Evolutionary conservation across 495 filamentous ascomycete species (phyloP).

Genomic region (Penicillium atrosanguineum): DNA sequence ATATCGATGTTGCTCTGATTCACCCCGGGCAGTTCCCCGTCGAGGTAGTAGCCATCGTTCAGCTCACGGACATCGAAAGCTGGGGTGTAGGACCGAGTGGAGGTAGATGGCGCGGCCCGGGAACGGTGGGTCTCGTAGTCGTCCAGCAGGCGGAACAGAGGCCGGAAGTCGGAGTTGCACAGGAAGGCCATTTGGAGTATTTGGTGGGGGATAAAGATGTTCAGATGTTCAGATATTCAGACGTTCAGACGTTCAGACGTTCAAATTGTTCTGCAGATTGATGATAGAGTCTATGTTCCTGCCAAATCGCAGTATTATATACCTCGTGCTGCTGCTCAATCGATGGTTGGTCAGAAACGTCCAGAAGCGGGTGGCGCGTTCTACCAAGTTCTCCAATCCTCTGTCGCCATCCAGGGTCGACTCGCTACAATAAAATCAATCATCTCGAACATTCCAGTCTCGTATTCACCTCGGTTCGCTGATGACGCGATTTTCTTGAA

Average conservation of each 20-base stretch:
- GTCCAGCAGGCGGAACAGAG: conserved; percentile 74
- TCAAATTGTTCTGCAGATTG: too few species aligned
- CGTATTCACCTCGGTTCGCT: neutral
- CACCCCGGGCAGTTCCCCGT: conserved; percentile 85
- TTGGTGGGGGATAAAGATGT: too few species aligned
- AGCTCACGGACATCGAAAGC: conserved; percentile 80
- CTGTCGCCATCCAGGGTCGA: conserved; percentile 1
- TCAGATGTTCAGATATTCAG: too few species aligned
- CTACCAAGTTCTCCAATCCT: conserved; percentile 12
- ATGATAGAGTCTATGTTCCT: neutral
- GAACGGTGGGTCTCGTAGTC: conserved; percentile 61
- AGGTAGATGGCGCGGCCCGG: conserved; percentile 6
- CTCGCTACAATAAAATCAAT: neutral
- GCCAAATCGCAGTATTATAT: neutral
- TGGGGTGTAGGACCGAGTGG: conserved; percentile 54
- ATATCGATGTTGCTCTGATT: conserved; percentile 74
- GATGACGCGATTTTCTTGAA: neutral
- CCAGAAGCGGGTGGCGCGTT: conserved; percentile 15
- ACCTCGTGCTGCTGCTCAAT: neutral
- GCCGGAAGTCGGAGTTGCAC: conserved; percentile 54
- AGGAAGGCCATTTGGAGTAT: conserved; percentile 68
- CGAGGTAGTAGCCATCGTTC: conserved; percentile 67
- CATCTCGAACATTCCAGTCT: conserved; percentile 2
- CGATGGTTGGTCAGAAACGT: conserved; percentile 13
- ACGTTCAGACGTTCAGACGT: too few species aligned